phyloP scores from a whole-genome alignment of 148 eudicot species.

The Rhododendron williamsianum region DNA sequence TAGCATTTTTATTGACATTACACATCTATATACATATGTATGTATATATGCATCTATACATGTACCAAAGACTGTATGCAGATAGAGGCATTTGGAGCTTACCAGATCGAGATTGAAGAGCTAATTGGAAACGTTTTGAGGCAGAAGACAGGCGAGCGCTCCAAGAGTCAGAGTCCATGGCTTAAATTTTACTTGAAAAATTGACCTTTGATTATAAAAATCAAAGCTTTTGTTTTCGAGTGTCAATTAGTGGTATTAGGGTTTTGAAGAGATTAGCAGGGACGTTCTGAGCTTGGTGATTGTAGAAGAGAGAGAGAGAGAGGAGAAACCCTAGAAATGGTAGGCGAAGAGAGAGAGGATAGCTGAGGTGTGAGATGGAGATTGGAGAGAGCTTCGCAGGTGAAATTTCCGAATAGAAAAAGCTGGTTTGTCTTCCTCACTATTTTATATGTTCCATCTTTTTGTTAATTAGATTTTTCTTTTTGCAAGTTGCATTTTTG shows the following conservation, averaged over 20 bases:
- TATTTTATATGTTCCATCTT: not conserved
- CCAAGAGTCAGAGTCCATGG: constrained; percentile 90
- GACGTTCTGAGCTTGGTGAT: not conserved
- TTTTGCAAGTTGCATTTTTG: not conserved
- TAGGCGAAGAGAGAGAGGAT: constrained; percentile 4
- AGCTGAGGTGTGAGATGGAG: constrained; percentile 11
- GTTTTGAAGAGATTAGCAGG: constrained; percentile 18
- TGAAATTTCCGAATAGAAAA: constrained; percentile 17
- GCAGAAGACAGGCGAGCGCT: constrained; percentile 64
- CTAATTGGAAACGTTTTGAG: constrained; percentile 66
- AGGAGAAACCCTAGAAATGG: constrained; percentile 19
- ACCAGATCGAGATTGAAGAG: constrained; percentile 85
- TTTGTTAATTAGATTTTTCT: not conserved
- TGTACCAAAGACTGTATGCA: not conserved
- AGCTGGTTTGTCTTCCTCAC: constrained; percentile 11
- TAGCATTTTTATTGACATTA: not conserved
- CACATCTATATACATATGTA: not conserved
- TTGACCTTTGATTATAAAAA: not conserved
- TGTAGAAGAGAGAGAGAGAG: not conserved
- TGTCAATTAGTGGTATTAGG: constrained; percentile 15
- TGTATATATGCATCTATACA: not conserved
- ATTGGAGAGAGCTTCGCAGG: constrained; percentile 14
- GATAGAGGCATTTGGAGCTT: constrained; percentile 5
- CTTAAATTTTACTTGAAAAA: not conserved
- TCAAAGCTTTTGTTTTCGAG: not conserved